Percentiles rank a stretch among this genome's conserved stretches.
Evolutionary conservation across 1,284 basidiomycete species (phyloP).

Genomic region (Singerocomus inundabilis): DNA sequence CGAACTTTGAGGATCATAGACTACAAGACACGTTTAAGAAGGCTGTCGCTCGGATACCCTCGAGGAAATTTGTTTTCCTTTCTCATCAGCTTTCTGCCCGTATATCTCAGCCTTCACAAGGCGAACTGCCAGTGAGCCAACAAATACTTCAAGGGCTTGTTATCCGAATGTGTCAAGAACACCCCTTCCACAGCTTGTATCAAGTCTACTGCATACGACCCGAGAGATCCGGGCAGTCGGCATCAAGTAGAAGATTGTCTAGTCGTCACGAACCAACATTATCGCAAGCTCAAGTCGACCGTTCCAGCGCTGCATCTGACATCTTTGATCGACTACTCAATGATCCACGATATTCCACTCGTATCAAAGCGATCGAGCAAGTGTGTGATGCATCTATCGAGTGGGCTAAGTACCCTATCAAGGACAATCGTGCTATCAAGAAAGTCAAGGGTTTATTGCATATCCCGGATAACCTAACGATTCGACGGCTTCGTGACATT

Average conservation of each 20-base stretch:
- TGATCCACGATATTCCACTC: constrained; percentile 38
- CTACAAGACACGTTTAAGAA: constrained; percentile 52
- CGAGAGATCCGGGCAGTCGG: constrained; percentile 27
- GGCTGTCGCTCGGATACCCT: constrained; percentile 68
- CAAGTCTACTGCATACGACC: constrained; percentile 78
- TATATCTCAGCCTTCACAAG: constrained; percentile 49
- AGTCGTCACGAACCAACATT: constrained; percentile 39
- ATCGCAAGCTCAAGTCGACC: constrained; percentile 40
- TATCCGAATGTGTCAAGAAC: constrained; percentile 78
- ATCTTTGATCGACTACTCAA: constrained; percentile 64
- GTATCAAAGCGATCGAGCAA: constrained; percentile 59
- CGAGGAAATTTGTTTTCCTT: constrained; percentile 87
- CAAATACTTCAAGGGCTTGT: constrained; percentile 65
- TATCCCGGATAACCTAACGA: constrained; percentile 44
- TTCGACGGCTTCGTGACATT: constrained; percentile 54
- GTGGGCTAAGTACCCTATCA: constrained; percentile 73
- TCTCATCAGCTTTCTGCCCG: constrained; percentile 92
- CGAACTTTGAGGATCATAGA: constrained; percentile 65
- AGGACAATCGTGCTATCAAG: constrained; percentile 29
- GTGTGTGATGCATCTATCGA: constrained; percentile 75
- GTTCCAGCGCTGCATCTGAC: constrained; percentile 64
- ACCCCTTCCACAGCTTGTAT: constrained; percentile 93
- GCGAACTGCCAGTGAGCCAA: constrained; percentile 50
- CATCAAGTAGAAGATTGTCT: constrained; percentile 40
- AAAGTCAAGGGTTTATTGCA: constrained; percentile 23